Evolutionary conservation across 805 yeast species (phyloP), one percentile per base, ranked within the genome.

Genomic region (Komagataella populi): DNA sequence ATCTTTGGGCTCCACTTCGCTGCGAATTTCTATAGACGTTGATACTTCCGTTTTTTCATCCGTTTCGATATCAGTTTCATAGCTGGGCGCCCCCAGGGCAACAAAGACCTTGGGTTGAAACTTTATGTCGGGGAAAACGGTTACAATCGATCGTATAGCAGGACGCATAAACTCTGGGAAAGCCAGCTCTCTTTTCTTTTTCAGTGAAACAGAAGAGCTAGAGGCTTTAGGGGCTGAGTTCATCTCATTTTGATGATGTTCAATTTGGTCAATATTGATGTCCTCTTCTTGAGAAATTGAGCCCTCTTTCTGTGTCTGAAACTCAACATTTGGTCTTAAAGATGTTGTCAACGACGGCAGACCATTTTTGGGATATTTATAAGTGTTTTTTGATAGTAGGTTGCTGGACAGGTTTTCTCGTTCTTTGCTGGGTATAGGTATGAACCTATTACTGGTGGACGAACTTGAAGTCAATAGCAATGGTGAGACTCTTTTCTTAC

Each of bases 401-500:
- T 50, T 56, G 47, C 48, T 57, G 17, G 30, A 46, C 48, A 64
- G 65, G 54, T 63, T 50, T 54, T 60, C 49, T 56, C 58, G 30
- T 55, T 57, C 63, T 50, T 63, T 59, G 4, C 47, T 49, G 22
- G 22, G 56, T 14, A 72, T 62, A 1, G 76, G 59, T 1, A 70
- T 61, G 39, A 30, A 30, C 39, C 39, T 30, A 30, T 30, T 30
- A 30, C 39, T 30, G 39, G 39, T 30, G 10, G 39, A 30, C 14
- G 39, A 30, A 8, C 39, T 30, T 12, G 39, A 30, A 1, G 90
- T 78, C 3, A 84, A 73, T 12, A 84, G 63, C 20, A 81, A 70
- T 4, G 93, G 95, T 0, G 86, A 77, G 2, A 86, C 88, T 56
- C 93, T 67, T 57, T 84, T 85, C 59, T 79, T 80, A 3, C 93